These are phyloP conservation scores for Tylopilus sp. DNA, from an alignment of 768 basidiomycete genomes.

Conservation along the genomic window DNA sequence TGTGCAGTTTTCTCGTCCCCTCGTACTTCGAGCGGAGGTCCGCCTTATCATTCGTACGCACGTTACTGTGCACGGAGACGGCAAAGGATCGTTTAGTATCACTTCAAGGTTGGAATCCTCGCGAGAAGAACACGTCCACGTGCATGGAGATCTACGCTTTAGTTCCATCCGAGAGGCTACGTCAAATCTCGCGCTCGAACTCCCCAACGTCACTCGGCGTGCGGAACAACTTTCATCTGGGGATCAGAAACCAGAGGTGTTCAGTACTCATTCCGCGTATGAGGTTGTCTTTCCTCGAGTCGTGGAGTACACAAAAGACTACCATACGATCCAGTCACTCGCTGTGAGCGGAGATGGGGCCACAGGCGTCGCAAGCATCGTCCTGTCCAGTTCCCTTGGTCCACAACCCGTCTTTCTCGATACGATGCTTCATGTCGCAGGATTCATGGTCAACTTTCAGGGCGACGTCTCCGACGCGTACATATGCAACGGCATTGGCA, in stretches of 20 bases:
- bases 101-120: constrained; percentile 36
- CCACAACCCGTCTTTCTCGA: constrained; percentile 61
- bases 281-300: constrained; percentile 67
- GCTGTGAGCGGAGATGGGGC: constrained; percentile 44
- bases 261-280: constrained; percentile 56
- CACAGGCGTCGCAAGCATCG: constrained; percentile 50
- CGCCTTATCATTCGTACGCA: constrained; percentile 35
- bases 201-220: constrained; percentile 35
- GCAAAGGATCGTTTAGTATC: constrained; percentile 43
- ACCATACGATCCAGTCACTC: constrained; percentile 56
- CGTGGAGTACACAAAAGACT: constrained; percentile 57
- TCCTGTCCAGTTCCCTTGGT: constrained; percentile 40
- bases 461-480: constrained; percentile 50
- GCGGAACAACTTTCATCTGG: constrained; percentile 30
- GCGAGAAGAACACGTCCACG: constrained; percentile 38
- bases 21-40: constrained; percentile 42
- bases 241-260: constrained; percentile 38
- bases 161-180: constrained; percentile 29
- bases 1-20: constrained; percentile 49
- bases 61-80: constrained; percentile 36
- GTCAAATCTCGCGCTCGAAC: constrained; percentile 36
- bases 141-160: constrained; percentile 44
- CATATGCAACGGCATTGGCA: constrained; percentile 57
- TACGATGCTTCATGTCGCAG: constrained; percentile 64
- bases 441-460: constrained; percentile 64